Evolutionary conservation across 1,284 basidiomycete species (phyloP).

Genomic region (Cystobasidiaceae sp.): DNA sequence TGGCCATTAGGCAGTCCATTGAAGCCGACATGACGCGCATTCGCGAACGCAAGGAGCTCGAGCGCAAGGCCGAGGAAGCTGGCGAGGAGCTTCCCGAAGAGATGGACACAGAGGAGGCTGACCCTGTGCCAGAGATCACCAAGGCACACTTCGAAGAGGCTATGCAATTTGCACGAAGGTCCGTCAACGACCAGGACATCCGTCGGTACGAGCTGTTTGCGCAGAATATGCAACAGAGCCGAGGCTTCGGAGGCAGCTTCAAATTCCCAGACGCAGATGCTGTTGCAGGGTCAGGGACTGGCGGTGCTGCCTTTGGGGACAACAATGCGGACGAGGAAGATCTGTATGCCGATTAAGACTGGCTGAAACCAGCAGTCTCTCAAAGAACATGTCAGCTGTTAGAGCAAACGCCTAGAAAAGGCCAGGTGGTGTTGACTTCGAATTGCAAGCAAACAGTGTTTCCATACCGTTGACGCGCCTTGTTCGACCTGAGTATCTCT

Average conservation of each 20-base stretch:
- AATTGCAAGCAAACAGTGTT: no score
- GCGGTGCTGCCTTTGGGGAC: slow-evolving; percentile 66
- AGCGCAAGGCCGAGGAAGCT: slow-evolving; percentile 61
- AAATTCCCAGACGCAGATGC: slow-evolving; percentile 82
- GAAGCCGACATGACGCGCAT: slow-evolving; percentile 80
- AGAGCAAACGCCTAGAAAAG: no score
- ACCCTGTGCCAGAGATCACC: slow-evolving; percentile 95
- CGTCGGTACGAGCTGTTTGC: slow-evolving; percentile 69
- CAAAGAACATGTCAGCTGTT: no score
- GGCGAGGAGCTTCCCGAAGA: slow-evolving; percentile 52
- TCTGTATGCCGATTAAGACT: slow-evolving; percentile 60
- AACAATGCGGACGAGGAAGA: slow-evolving; percentile 69
- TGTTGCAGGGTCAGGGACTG: slow-evolving; percentile 50
- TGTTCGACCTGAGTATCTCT: no score
- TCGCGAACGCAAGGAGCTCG: slow-evolving; percentile 75
- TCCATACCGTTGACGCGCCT: no score
- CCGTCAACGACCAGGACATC: slow-evolving; percentile 66
- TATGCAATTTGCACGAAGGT: slow-evolving; percentile 65
- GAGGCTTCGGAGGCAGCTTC: slow-evolving; percentile 72
- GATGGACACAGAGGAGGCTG: slow-evolving; percentile 55
- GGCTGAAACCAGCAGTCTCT: neutral
- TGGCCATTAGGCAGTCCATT: slow-evolving; percentile 91
- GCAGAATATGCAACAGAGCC: slow-evolving; percentile 59
- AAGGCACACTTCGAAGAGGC: slow-evolving; percentile 96
- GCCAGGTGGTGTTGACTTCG: no score